Percentiles rank a stretch among this genome's conserved stretches.
Conservation (phyloP, 73 alveolate species). For the Diophrys appendiculata region DNA sequence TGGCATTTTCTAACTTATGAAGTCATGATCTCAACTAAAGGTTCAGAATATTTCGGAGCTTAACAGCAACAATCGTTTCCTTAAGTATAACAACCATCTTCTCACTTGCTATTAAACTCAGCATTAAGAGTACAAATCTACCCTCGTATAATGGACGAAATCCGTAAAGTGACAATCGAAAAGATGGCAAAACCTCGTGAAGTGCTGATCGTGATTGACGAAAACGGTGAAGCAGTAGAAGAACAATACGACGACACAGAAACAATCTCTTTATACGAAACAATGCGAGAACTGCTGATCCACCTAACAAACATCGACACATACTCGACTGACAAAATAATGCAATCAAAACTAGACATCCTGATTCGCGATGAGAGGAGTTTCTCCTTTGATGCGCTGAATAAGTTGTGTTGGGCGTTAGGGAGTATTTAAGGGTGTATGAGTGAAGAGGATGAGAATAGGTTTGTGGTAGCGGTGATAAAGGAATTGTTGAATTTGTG, state of each 20-base stretch:
- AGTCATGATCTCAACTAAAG: conserved; percentile 55
- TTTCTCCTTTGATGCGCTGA: conserved; percentile 75
- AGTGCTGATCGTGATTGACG: conserved; percentile 92
- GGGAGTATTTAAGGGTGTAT: conserved; percentile 83
- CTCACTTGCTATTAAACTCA: conserved; percentile 4
- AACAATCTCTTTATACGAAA: conserved; percentile 75
- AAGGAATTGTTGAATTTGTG: conserved; percentile 71
- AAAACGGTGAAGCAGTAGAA: conserved; percentile 81
- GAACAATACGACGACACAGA: conserved; percentile 84
- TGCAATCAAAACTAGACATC: conserved; percentile 65
- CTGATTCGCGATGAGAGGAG: conserved; percentile 64
- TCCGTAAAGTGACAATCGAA: conserved; percentile 72
- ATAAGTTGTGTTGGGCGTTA: conserved; percentile 86
- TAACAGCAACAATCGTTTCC: background rate
- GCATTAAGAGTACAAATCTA: conserved; percentile 48
- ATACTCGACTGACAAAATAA: conserved; percentile 71
- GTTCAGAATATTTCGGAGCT: conserved; percentile 45
- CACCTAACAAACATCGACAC: conserved; percentile 78
- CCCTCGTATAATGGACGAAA: conserved; percentile 66
- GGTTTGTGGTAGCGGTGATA: conserved; percentile 71
- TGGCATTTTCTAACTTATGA: conserved; percentile 70
- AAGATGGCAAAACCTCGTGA: conserved; percentile 98
- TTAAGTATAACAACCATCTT: background rate
- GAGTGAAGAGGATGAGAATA: conserved; percentile 71
- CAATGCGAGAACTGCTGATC: conserved; percentile 76